phyloP scores from a whole-genome alignment of 1,284 basidiomycete genomes.

The Papiliotrema terrestris region DNA sequence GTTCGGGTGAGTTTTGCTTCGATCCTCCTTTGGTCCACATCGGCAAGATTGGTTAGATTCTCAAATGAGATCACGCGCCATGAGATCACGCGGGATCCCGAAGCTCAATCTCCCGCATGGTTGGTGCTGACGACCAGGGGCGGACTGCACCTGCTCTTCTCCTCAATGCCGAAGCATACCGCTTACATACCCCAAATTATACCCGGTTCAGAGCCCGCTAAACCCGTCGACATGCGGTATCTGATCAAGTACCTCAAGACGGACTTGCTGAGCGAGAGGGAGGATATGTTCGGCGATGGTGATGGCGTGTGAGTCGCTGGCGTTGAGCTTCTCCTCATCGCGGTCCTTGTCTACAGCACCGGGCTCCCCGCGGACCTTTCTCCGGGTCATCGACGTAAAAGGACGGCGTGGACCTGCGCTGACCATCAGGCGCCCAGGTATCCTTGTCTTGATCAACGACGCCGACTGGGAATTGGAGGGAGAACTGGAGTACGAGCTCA shows the following conservation, averaged over 20 bases:
- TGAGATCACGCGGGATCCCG: too few species aligned
- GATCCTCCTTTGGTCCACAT: neutral
- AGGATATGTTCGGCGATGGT: conserved; percentile 85
- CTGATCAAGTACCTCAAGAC: conserved; percentile 76
- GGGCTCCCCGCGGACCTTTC: too few species aligned
- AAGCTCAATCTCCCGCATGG: too few species aligned
- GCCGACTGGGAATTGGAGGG: conserved; percentile 98
- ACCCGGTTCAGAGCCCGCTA: conserved; percentile 31
- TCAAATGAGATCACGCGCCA: too few species aligned
- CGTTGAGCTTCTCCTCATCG: conserved; percentile 1
- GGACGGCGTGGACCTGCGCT: too few species aligned
- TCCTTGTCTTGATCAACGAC: conserved; percentile 91
- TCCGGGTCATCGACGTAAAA: too few species aligned
- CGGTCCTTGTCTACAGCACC: neutral
- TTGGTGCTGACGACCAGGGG: conserved; percentile 52
- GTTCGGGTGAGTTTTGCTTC: conserved; percentile 42
- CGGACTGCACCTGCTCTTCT: conserved; percentile 82
- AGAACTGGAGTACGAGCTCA: conserved; percentile 79
- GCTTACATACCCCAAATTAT: conserved; percentile 59
- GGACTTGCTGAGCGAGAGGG: conserved; percentile 75
- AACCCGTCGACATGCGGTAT: conserved; percentile 65
- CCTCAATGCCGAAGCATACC: conserved; percentile 60
- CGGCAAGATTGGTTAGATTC: too few species aligned
- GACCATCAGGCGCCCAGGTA: conserved; percentile 76
- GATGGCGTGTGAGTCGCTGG: conserved; percentile 79